Evolutionary conservation across 345 rosid genomes (phyloP), one percentile per base, ranked within the genome.

Genomic region (Citrus mangshanensis): DNA sequence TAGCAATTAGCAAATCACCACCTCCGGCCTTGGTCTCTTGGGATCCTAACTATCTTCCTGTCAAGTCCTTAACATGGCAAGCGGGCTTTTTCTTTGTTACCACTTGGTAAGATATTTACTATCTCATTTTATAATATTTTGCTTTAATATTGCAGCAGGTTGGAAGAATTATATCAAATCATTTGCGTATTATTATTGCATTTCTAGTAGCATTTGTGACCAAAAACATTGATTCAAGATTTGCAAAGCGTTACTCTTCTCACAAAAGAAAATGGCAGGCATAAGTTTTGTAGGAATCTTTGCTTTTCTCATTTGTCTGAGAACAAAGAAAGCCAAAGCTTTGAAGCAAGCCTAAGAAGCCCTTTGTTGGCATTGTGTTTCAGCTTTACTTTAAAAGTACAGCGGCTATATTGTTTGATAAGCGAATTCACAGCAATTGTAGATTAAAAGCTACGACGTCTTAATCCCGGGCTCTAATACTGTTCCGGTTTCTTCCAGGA

Each of bases 71-170:
- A 60, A 79, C 92, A 7, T 87, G 85, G 84, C 95, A 89, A 77
- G 98, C 99, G 0, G 93, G 88, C 24, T 87, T 92, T 76, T 93
- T 93, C 92, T 94, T 92, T 35, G 84, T 91, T 76, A 72, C 93
- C 63, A 93, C 97, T 8, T 94, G 98, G 98, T 94, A 88, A 66
- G 67, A 32, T 69, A n/a, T 19, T 7, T 46, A 21, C 16, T 4
- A 35, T 25, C 27, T 25, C 13, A 60, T 8, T 60, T 60, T 60
- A 60, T 1, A 54, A 54, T 54, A 54, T 54, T 54, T 54, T 18
- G 58, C 8, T 54, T 18, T 18, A 16, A 19, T 18, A 59, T 59
- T 59, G 25, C 62, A n/a, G 62, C 22, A 13, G 30, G 9, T 63
- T 59, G 62, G 62, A n/a, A 63, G 9, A 63, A 63, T 28, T 60